A percentile compares a stretch with the other conserved stretches of the same genome.
Evolutionary conservation across 1,284 basidiomycete species (phyloP).

Genomic region (Cryptococcus neoformans): DNA sequence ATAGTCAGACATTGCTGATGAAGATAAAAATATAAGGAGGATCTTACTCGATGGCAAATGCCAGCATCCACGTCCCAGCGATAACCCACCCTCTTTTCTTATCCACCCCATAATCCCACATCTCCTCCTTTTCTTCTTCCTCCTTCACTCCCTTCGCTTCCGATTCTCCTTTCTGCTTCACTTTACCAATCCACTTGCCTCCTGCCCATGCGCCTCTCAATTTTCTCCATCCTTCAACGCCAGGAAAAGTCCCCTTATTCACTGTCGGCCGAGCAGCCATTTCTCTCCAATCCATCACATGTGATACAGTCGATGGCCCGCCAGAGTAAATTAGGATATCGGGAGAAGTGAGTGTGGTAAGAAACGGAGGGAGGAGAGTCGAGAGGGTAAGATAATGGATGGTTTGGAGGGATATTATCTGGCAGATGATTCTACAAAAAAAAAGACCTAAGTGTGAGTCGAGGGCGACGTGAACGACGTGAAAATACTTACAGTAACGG

Average conservation of each 20-base stretch:
- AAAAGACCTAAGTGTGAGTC: slow-evolving; percentile 13
- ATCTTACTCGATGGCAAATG: slow-evolving; percentile 73
- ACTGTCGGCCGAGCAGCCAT: slow-evolving; percentile 79
- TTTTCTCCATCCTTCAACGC: slow-evolving; percentile 53
- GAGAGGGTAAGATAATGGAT: slow-evolving; percentile 88
- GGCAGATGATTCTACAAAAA: slow-evolving; percentile 9
- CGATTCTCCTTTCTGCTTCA: background rate
- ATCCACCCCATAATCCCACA: slow-evolving; percentile 58
- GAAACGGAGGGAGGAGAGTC: slow-evolving; percentile 74
- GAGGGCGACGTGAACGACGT: background rate
- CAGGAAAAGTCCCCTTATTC: slow-evolving; percentile 36
- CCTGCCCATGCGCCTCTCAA: slow-evolving; percentile 50
- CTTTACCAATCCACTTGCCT: slow-evolving; percentile 40
- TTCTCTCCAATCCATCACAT: slow-evolving; percentile 93
- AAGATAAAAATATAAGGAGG: slow-evolving; percentile 18
- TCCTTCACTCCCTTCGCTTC: background rate
- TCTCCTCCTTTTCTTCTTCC: slow-evolving; percentile 21
- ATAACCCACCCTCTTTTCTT: slow-evolving; percentile 81
- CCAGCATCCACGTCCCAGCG: slow-evolving; percentile 73
- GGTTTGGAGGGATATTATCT: slow-evolving; percentile 90
- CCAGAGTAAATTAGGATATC: slow-evolving; percentile 73
- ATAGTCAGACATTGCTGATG: background rate
- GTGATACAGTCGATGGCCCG: slow-evolving; percentile 43
- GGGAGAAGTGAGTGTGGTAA: slow-evolving; percentile 70
- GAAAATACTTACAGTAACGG: slow-evolving; percentile 43